Percentiles rank a stretch among this genome's conserved stretches.
These are phyloP conservation scores for Plasmodium adleri DNA, from an alignment of 169 alveolate genomes.

Conservation along the genomic window DNA sequence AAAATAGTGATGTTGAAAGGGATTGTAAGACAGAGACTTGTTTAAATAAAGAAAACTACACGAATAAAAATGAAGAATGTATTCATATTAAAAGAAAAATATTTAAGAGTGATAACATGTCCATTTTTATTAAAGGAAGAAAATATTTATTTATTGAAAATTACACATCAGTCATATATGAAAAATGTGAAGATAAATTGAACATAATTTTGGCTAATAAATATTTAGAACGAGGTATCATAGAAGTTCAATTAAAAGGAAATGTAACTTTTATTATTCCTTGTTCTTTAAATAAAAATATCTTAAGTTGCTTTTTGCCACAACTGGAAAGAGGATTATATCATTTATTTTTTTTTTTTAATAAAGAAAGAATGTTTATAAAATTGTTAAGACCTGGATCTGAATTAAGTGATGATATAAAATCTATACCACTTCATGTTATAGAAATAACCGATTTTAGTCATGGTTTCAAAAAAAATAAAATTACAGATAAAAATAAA, in stretches of 20 bases:
- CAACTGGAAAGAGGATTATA: slow-evolving; percentile 53
- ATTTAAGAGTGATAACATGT: not conserved
- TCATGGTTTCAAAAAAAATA: not conserved
- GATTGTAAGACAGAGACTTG: not conserved
- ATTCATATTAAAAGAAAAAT: not conserved
- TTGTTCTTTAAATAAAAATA: slow-evolving; percentile 10
- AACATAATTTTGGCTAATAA: slow-evolving; percentile 26
- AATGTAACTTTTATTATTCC: slow-evolving; percentile 38
- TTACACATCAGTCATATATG: slow-evolving; percentile 69
- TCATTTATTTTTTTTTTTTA: slow-evolving; percentile 28
- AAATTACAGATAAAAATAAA: not conserved
- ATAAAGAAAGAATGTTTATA: slow-evolving; percentile 35
- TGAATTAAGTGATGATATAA: not conserved
- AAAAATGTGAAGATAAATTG: slow-evolving; percentile 65
- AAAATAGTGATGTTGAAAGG: not conserved
- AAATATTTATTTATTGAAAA: slow-evolving; percentile 48
- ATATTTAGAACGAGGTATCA: slow-evolving; percentile 21
- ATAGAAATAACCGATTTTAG: slow-evolving; percentile 43
- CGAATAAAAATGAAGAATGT: not conserved
- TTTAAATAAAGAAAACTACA: not conserved
- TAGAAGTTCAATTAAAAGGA: slow-evolving; percentile 69
- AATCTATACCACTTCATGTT: slow-evolving; percentile 36
- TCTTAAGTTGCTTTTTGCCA: slow-evolving; percentile 59
- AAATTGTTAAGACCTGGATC: slow-evolving; percentile 25
- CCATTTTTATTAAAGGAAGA: slow-evolving; percentile 16